These are phyloP conservation scores for Pichia sp. DNA, from an alignment of 1,139 yeast genomes.

Conservation along the genomic window DNA sequence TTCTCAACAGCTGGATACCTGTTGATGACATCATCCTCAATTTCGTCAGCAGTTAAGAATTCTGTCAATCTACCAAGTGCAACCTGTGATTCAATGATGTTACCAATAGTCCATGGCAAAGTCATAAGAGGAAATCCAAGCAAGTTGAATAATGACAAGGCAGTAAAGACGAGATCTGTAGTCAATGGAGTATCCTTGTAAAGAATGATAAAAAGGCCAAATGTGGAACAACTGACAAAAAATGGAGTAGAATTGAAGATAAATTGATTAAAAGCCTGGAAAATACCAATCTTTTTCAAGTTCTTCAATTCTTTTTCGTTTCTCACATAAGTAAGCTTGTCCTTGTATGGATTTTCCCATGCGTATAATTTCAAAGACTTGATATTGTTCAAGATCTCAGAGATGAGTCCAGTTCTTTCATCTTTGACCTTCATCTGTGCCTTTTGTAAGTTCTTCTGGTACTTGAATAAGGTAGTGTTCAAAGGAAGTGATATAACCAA, in stretches of 20 bases:
- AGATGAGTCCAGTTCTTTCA: conserved; percentile 63
- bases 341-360: conserved; percentile 86
- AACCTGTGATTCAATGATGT: conserved; percentile 85
- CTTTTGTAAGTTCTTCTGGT: conserved; percentile 74
- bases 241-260: conserved; percentile 88
- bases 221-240: conserved; percentile 85
- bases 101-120: conserved; percentile 83
- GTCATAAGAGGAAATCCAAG: conserved; percentile 90
- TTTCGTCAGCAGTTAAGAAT: conserved; percentile 70
- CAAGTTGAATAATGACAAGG: conserved; percentile 78
- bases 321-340: conserved; percentile 70
- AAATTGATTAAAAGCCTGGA: conserved; percentile 66
- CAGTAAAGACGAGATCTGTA: conserved; percentile 94
- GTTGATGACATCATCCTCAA: conserved; percentile 72
- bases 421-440: conserved; percentile 63
- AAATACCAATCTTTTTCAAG: conserved; percentile 68
- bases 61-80: conserved; percentile 70
- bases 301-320: conserved; percentile 82
- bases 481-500: conserved; percentile 82
- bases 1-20: conserved; percentile 45
- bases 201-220: conserved; percentile 68
- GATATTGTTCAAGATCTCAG: conserved; percentile 85
- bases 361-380: conserved; percentile 90
- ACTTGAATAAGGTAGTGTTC: conserved; percentile 65
- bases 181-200: conserved; percentile 62